Percentiles rank a stretch among this genome's conserved stretches.
These are phyloP conservation scores for Hemileccinum rubropunctum DNA, from an alignment of 768 basidiomycete species.

Conservation along the genomic window DNA sequence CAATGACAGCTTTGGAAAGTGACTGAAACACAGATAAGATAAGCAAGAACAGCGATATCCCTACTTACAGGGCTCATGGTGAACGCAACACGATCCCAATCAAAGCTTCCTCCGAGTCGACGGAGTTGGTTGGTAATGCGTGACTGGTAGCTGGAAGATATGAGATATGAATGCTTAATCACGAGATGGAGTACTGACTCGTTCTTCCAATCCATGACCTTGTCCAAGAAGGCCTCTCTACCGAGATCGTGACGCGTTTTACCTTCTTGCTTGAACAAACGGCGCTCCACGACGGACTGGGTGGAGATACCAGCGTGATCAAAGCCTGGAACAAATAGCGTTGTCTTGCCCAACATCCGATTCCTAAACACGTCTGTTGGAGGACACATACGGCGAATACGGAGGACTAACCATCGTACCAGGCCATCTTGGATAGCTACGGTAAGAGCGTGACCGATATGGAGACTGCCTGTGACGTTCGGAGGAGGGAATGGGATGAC, in stretches of 20 bases:
- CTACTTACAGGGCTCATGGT: slow-evolving; percentile 83
- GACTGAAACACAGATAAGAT: slow-evolving; percentile 35
- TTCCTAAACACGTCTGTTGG: slow-evolving; percentile 52
- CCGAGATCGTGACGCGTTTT: slow-evolving; percentile 93
- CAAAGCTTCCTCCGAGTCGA: slow-evolving; percentile 88
- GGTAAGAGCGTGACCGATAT: slow-evolving; percentile 94
- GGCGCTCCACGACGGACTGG: slow-evolving; percentile 95
- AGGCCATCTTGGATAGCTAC: slow-evolving; percentile 88
- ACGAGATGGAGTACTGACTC: slow-evolving; percentile 58
- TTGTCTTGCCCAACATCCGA: slow-evolving; percentile 92
- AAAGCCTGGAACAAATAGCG: slow-evolving; percentile 89
- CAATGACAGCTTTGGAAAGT: slow-evolving; percentile 83
- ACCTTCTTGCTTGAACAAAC: slow-evolving; percentile 79
- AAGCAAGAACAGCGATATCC: background rate
- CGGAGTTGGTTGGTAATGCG: slow-evolving; percentile 88
- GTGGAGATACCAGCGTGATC: slow-evolving; percentile 99
- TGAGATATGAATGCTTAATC: background rate
- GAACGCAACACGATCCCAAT: slow-evolving; percentile 93
- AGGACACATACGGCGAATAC: background rate
- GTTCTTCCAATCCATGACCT: slow-evolving; percentile 95
- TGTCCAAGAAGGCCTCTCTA: slow-evolving; percentile 84
- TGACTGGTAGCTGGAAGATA: slow-evolving; percentile 70
- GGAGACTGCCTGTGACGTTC: slow-evolving; percentile 93
- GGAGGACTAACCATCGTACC: slow-evolving; percentile 70
- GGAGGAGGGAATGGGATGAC: slow-evolving; percentile 91